Evolutionary conservation across 164 flowering plant species (phyloP), one percentile per base, ranked within the genome.

Genomic region (Aristolochia contorta): DNA sequence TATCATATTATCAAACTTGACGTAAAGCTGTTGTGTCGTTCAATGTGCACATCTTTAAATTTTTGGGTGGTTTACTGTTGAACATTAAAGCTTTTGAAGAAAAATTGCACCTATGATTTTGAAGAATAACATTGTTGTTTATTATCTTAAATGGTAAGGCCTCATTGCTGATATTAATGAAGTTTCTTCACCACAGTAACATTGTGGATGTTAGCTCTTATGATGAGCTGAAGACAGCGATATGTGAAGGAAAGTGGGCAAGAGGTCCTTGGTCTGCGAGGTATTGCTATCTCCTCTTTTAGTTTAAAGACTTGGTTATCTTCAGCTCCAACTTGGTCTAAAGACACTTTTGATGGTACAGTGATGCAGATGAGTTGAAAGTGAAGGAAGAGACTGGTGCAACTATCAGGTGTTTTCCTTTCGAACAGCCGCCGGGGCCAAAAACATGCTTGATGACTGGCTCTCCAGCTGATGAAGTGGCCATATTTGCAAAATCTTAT

Each of bases 241-340:
- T 92, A 46, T 76, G 87, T 55, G 68, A 68, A 65, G 94, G 98
- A 15, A 92, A 87, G 78, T 89, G 96, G 96, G 98, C 96, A 22
- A 83, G 98, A 73, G 95, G 98, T 65, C 95, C 96, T 59, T 92
- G 98, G 98, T 84, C 88, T 21, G 97, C 85, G 45, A 89, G 98
- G 98, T 87, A 70, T 4, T 61, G n/a, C 12, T 2, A 7, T 27
- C 30, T 56, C 54, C 47, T 22, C 25, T 8, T 16, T 53, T 22
- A n/a, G 18, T 12, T 51, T 51, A 4, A 6, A 0, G 23, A 3
- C 20, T 53, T 21, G 30, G 10, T 53, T 37, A 7, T 37, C 13
- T 53, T 23, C 12, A 23, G 10, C 6, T 22, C 16, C 1, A 22
- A 21, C 56, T 27, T 14, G 7, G 2, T 4, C 56, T 53, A 30